Evolutionary conservation across 805 yeast genomes (phyloP), one percentile per base, ranked within the genome.

Genomic region (Saturnispora galanensis): DNA sequence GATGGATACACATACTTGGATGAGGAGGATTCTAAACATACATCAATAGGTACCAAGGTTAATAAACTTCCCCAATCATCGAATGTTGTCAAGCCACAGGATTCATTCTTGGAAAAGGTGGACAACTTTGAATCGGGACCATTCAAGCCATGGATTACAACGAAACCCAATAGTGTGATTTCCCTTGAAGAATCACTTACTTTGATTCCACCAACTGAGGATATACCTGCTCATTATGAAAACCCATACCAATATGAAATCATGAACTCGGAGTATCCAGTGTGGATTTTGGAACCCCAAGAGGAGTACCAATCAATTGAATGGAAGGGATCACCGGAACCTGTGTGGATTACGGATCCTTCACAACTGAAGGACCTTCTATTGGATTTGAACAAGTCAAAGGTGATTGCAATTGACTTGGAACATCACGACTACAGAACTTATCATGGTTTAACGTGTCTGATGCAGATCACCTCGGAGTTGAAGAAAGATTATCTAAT

Each of bases 391-490:
- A 58, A 62, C 42, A 56, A 60, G 3, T 69, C 71, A 46, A 64
- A 68, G 2, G 95, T 77, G 45, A 75, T 93, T 34, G 98, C 97
- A 2, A 82, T 93, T 12, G 99, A 93, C 70, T 73, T 93, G 49
- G 99, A 93, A 58, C 98, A 93, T 63, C 98, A 93, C 58, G 97
- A 89, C 57, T 83, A 75, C 59, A 73, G 97, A 60, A 72, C 96
- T 0, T 93, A 86, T 55, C 81, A 83, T 55, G 99, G 99, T 35
- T 66, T 93, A 35, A 93, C 88, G 1, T 88, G 89, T 60, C 66
- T 93, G 38, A 87, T 93, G 95, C 99, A 93, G 64, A 81, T 93
- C 13, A 83, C 94, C 44, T 79, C 82, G 16, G 75, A 77, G n/a
- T 48, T 60, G 7, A 56, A 58, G 17, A 50, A 47, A 26, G 98